Percentiles rank a stretch among this genome's conserved stretches.
Evolutionary conservation across 768 basidiomycete species (phyloP).

Genomic region (Lactarius trivialis): DNA sequence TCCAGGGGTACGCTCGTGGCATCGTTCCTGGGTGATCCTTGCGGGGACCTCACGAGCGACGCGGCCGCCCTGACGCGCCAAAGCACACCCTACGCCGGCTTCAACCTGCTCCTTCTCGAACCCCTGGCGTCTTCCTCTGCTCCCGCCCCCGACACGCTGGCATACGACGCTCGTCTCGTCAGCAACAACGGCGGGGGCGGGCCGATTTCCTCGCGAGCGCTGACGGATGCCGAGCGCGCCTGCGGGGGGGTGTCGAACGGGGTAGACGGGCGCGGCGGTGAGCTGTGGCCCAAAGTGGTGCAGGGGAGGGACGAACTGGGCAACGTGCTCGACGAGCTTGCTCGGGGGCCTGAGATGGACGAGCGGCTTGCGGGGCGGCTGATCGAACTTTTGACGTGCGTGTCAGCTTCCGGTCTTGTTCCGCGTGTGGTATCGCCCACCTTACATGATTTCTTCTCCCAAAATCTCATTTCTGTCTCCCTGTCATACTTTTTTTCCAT

Average conservation of each 20-base stretch:
- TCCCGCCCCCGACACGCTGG: constrained; percentile 25
- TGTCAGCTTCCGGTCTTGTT: constrained; percentile 25
- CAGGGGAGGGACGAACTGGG: constrained; percentile 47
- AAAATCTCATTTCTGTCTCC: neutral
- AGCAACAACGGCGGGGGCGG: constrained; percentile 73
- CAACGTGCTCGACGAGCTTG: constrained; percentile 35
- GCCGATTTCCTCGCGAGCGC: constrained; percentile 43
- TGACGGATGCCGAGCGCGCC: constrained; percentile 42
- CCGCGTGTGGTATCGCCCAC: neutral
- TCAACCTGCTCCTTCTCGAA: constrained; percentile 69
- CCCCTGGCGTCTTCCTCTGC: constrained; percentile 26
- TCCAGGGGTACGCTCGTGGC: constrained; percentile 67
- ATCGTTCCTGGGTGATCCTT: constrained; percentile 53
- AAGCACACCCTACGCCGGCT: constrained; percentile 62
- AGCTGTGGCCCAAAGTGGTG: constrained; percentile 69
- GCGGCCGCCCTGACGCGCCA: constrained; percentile 40
- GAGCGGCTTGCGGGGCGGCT: constrained; percentile 49
- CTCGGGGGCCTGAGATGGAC: constrained; percentile 37
- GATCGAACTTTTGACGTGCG: constrained; percentile 66
- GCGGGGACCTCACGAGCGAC: constrained; percentile 41
- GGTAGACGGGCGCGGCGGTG: constrained; percentile 52
- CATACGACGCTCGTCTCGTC: constrained; percentile 49
- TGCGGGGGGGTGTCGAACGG: constrained; percentile 72
- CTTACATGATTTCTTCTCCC: neutral
- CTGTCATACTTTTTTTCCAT: too few relatives aligned